These are phyloP conservation scores for Collybiopsis confluens DNA, from an alignment of 768 basidiomycete genomes.

Conservation along the genomic window DNA sequence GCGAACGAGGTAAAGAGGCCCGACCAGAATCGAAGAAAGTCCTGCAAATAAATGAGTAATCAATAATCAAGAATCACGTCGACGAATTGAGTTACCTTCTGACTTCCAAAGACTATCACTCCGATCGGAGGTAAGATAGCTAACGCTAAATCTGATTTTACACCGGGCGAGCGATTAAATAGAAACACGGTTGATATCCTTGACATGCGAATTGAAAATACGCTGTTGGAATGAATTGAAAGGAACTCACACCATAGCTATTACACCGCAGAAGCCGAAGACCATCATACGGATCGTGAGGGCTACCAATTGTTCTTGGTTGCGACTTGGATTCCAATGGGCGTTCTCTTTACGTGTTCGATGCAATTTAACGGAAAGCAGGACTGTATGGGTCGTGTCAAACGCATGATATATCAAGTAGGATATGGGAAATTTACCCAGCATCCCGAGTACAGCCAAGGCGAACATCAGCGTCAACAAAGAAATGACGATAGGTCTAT, in stretches of 20 bases:
- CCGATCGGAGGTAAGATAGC: not conserved
- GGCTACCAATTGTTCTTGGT: not conserved
- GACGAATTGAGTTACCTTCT: not conserved
- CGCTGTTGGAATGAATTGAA: too few species aligned
- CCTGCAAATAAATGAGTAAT: not conserved
- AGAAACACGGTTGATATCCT: not conserved
- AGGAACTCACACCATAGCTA: not conserved
- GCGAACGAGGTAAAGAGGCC: not conserved
- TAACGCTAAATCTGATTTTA: not conserved
- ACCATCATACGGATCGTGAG: not conserved
- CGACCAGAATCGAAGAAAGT: not conserved
- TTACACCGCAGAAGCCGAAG: not conserved
- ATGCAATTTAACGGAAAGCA: not conserved
- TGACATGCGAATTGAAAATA: not conserved
- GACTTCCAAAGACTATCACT: not conserved
- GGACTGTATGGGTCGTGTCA: not conserved
- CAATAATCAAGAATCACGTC: not conserved
- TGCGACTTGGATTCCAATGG: not conserved
- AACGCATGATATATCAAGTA: not conserved
- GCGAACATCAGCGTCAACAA: not conserved
- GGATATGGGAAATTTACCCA: not conserved
- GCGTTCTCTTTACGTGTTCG: not conserved
- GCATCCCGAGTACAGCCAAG: not conserved
- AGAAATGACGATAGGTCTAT: not conserved
- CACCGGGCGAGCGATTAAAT: not conserved